These are phyloP conservation scores for Cladorrhinum samala DNA, from an alignment of 495 filamentous ascomycete species.

Conservation along the genomic window DNA sequence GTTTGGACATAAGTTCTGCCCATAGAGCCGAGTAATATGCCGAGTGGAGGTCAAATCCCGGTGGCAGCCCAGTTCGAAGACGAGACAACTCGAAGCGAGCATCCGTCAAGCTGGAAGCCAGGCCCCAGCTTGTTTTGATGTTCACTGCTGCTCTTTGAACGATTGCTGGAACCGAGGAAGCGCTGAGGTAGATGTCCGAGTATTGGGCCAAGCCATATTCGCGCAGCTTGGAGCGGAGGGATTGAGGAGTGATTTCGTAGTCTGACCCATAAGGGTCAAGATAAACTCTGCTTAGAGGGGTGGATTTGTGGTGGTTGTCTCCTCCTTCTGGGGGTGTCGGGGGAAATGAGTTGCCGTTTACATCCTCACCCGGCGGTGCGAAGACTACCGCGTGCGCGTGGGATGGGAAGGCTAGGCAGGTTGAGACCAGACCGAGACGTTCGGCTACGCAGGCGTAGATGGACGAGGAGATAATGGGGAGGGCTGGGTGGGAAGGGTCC, in stretches of 20 bases:
- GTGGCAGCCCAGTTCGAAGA: slow-evolving; percentile 31
- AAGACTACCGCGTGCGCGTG: slow-evolving; percentile 73
- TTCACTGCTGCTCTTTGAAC: slow-evolving; percentile 74
- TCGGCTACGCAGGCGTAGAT: slow-evolving; percentile 41
- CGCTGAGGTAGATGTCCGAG: slow-evolving; percentile 51
- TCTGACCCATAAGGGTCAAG: slow-evolving; percentile 75
- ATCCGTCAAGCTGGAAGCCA: slow-evolving; percentile 21
- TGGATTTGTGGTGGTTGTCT: slow-evolving; percentile 23
- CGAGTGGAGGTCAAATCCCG: slow-evolving; percentile 51
- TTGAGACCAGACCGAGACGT: slow-evolving; percentile 61
- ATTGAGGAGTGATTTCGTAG: slow-evolving; percentile 54
- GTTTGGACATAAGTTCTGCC: slow-evolving; percentile 61
- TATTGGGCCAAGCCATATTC: slow-evolving; percentile 56
- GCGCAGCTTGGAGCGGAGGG: slow-evolving; percentile 54
- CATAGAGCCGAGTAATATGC: slow-evolving; percentile 74
- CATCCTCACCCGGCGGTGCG: slow-evolving; percentile 50
- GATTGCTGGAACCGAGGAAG: slow-evolving; percentile 57
- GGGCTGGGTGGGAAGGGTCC: slow-evolving; percentile 59
- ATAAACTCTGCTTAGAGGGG: slow-evolving; percentile 45
- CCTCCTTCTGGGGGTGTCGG: slow-evolving; percentile 31
- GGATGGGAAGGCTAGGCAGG: slow-evolving; percentile 68
- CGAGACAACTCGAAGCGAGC: slow-evolving; percentile 25
- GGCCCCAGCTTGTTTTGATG: slow-evolving; percentile 52
- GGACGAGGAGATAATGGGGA: slow-evolving; percentile 71
- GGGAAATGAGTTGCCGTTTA: slow-evolving; percentile 47